Conservation (phyloP, 176 grass and related monocot genomes). For the Carex pumila region DNA sequence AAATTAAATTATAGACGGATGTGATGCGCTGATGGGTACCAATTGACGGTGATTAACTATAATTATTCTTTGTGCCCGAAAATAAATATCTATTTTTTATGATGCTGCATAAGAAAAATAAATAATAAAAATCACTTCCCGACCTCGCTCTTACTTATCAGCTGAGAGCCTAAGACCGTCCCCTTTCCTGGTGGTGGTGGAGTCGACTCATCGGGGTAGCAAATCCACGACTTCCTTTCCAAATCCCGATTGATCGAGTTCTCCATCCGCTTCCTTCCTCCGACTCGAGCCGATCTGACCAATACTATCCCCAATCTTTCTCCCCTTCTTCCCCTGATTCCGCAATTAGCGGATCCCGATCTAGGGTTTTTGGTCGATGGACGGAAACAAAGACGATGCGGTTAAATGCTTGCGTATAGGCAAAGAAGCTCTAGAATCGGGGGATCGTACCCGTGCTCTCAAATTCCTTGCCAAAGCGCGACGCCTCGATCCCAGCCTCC, state of each 20-base stretch:
- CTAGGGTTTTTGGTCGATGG: slow-evolving; percentile 50
- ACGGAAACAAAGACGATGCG: slow-evolving; percentile 97
- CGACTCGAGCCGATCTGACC: slow-evolving; percentile 17
- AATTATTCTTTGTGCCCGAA: neutral
- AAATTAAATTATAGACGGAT: neutral
- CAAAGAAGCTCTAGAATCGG: slow-evolving; percentile 47
- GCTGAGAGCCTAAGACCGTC: neutral
- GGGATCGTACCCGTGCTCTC: slow-evolving; percentile 55
- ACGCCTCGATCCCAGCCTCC: slow-evolving; percentile 74
- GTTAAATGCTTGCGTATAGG: slow-evolving; percentile 80
- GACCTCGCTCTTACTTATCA: neutral
- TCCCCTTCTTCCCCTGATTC: neutral
- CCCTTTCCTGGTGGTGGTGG: neutral
- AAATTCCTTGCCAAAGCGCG: slow-evolving; percentile 84
- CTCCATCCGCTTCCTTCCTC: neutral
- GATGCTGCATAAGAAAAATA: neutral
- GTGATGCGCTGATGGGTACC: neutral
- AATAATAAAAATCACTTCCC: neutral
- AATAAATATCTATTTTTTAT: neutral
- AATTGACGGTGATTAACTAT: neutral
- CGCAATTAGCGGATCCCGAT: slow-evolving; percentile 16
- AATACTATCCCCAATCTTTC: neutral
- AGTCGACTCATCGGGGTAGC: neutral
- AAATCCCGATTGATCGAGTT: slow-evolving; percentile 33
- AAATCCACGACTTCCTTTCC: neutral